Conservation (phyloP, 2,329 filamentous ascomycete species). For the Colletotrichum navitas region DNA sequence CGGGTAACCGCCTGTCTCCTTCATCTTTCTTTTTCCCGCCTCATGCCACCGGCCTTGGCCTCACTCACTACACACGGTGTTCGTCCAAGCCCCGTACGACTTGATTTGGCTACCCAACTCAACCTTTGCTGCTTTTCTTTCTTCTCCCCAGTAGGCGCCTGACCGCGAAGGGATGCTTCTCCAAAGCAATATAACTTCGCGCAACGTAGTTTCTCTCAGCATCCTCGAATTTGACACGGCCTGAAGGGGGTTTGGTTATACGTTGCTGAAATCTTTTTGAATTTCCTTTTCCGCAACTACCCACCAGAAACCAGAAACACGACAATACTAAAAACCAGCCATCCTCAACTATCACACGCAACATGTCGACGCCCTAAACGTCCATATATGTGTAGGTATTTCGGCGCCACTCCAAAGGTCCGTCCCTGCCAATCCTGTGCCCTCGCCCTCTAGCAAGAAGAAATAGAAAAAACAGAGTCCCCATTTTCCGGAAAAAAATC, state of each 20-base stretch:
- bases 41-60: slow-evolving; percentile 2
- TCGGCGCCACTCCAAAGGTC: slow-evolving; percentile 26
- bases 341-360: slow-evolving; percentile 28
- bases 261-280: slow-evolving; percentile 30
- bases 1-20: not conserved
- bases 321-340: not conserved
- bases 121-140: not conserved
- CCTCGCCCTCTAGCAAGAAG: slow-evolving; percentile 30
- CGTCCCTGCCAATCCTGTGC: slow-evolving; percentile 26
- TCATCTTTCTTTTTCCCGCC: not conserved
- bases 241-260: not conserved
- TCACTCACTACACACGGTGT: slow-evolving; percentile 28
- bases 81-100: slow-evolving; percentile 15
- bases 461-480: slow-evolving; percentile 22
- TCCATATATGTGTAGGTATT: slow-evolving; percentile 39
- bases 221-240: not conserved
- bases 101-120: not conserved
- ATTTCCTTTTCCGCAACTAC: slow-evolving; percentile 27
- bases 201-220: not conserved
- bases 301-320: not conserved
- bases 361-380: slow-evolving; percentile 39
- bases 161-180: not conserved
- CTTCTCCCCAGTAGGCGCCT: not conserved
- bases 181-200: too few relatives aligned
- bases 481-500: slow-evolving; percentile 18